Evolutionary conservation across 177 flowering plant species (phyloP).

Genomic region (Vitis hybrid): DNA sequence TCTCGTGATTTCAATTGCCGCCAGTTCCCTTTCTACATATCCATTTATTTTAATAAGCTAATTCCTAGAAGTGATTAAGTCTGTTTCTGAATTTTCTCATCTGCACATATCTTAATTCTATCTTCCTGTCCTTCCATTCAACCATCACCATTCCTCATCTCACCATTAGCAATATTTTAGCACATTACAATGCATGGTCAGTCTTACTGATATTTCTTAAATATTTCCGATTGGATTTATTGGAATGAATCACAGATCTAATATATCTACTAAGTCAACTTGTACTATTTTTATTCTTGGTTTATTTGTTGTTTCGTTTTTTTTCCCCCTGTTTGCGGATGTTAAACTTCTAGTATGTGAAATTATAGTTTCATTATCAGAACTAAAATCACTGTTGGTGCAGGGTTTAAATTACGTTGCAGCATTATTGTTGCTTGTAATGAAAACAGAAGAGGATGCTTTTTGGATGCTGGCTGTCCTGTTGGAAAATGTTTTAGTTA

Average conservation of each 20-base stretch:
- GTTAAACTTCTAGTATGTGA: neutral
- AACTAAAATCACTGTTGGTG: constrained; percentile 12
- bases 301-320: neutral
- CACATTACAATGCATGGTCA: neutral
- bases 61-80: neutral
- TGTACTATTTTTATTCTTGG: neutral
- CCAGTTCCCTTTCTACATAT: neutral
- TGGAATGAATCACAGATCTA: neutral
- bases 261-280: neutral
- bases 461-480: constrained; percentile 99
- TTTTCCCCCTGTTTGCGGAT: neutral
- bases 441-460: constrained; percentile 98
- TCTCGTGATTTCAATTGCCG: neutral
- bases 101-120: neutral
- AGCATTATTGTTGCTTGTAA: constrained; percentile 85
- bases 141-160: neutral
- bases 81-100: neutral
- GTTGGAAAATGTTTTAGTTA: constrained; percentile 86
- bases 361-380: neutral
- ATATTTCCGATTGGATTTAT: neutral
- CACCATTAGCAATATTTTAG: neutral
- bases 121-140: neutral
- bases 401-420: constrained; percentile 98
- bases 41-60: neutral
- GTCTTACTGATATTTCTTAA: neutral